Evolutionary conservation across 192 early-diverging fungal genomes (phyloP), one percentile per base, ranked within the genome.

Genomic region (Funneliformis mosseae): DNA sequence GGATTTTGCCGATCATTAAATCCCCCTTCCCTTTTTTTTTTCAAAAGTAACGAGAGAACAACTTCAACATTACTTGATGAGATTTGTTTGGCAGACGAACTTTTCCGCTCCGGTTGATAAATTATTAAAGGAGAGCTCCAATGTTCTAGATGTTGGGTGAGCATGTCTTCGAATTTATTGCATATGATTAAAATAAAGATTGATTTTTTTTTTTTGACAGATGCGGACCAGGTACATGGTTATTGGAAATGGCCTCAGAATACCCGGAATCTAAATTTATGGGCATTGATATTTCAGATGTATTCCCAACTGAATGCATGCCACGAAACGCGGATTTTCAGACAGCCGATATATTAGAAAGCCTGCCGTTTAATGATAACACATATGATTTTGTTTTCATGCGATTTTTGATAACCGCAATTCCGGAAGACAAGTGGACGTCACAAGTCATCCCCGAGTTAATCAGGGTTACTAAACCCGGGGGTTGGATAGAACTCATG

Each of bases 371-470:
- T 45, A 74, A 83, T 8, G 85, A 86, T 46, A 86, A 86, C 72
- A 45, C 39, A 16, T 86, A 84, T 42, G 85, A 86, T 50, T 86
- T 83, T 64, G 83, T 86, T 0, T 80, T 84, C 60, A 81, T 82
- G 46, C 81, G 85, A 8, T 77, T 80, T 4, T 28, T 86, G 38
- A 48, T 76, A 7, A 59, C 70, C 5, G 83, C 76, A 46, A 41
- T 83, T 16, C 82, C 18, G 11, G 27, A 25, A 14, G 18, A 66
- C 11, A 11, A 66, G 25, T 66, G 64, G 64, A 16, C 12, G 10
- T 11, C n/a, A 11, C n/a, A 25, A 25, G 64, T 66, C 28, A 66
- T 66, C 25, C 12, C n/a, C 12, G 64, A 66, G 25, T 66, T 66
- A 5, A 33, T 66, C 6, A 25, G 64, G 12, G 28, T 66, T 33